These are phyloP conservation scores for Wallemia hederae DNA, from an alignment of 1,284 basidiomycete genomes.

Conservation along the genomic window DNA sequence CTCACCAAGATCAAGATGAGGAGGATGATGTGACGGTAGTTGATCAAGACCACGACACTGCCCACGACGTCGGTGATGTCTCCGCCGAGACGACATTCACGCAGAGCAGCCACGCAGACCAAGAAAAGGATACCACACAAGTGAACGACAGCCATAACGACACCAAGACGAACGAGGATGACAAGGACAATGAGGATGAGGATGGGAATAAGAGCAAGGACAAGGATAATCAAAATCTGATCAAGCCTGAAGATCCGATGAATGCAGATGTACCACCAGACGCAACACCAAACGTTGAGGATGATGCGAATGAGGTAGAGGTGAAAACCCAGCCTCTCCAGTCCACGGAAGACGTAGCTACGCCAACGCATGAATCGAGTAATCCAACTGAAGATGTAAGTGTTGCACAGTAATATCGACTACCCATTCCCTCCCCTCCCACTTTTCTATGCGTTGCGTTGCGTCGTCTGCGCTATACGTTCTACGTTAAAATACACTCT, in stretches of 20 bases:
- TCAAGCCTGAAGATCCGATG: not conserved
- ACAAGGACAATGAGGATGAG: constrained; percentile 30
- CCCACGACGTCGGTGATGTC: not conserved
- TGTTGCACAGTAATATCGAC: not conserved
- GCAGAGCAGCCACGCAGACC: not conserved
- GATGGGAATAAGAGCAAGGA: constrained; percentile 22
- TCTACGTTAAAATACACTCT: not conserved
- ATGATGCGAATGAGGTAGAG: not conserved
- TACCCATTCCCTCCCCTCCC: not conserved
- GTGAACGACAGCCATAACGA: constrained; percentile 25
- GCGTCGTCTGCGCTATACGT: not conserved
- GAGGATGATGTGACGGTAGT: not conserved
- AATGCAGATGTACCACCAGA: not conserved
- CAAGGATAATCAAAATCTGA: constrained; percentile 1
- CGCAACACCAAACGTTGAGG: not conserved
- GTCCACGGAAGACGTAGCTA: constrained; percentile 1
- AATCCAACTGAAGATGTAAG: not conserved
- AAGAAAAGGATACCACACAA: constrained; percentile 20
- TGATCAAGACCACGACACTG: not conserved
- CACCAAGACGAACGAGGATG: constrained; percentile 25
- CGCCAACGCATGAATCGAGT: not conserved
- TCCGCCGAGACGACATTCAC: not conserved
- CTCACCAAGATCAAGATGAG: not conserved
- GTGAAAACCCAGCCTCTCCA: constrained; percentile 1
- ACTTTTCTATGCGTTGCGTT: not conserved